These are phyloP conservation scores for Hypoxylon sp. DNA, from an alignment of 2,329 filamentous ascomycete species.

Conservation along the genomic window DNA sequence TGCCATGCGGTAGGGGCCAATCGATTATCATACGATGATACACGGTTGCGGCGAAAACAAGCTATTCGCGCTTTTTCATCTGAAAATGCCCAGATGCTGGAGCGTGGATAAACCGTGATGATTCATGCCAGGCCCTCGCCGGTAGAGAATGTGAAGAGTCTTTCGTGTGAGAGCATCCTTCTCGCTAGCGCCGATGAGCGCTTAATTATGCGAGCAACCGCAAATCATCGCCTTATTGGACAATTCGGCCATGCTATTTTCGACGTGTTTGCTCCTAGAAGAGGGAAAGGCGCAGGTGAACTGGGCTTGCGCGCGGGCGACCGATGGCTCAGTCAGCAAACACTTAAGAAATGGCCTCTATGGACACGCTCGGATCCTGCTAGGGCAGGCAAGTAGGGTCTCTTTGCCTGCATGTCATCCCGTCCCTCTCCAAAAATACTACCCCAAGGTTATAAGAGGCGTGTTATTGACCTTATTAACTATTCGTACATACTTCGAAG, in stretches of 20 bases:
- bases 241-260: neutral
- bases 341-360: neutral
- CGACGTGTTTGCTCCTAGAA: neutral
- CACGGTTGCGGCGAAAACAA: conserved; percentile 13
- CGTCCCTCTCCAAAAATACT: conserved; percentile 22
- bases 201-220: neutral
- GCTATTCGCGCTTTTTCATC: neutral
- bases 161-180: neutral
- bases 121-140: conserved; percentile 1
- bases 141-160: conserved; percentile 1
- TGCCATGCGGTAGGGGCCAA: conserved; percentile 18
- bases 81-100: neutral
- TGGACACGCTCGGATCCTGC: conserved; percentile 8
- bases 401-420: conserved; percentile 39
- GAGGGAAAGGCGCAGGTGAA: neutral
- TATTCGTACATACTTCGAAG: conserved; percentile 7
- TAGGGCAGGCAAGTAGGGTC: conserved; percentile 7
- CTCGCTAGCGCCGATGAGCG: neutral
- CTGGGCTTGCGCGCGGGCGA: too few species aligned
- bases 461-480: conserved; percentile 15
- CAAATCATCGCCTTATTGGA: neutral
- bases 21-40: conserved; percentile 20
- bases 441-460: conserved; percentile 19
- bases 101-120: neutral
- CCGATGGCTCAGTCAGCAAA: neutral